Base-by-base conservation (phyloP, 768 basidiomycete species). In the Amanita brunnescens region DNA sequence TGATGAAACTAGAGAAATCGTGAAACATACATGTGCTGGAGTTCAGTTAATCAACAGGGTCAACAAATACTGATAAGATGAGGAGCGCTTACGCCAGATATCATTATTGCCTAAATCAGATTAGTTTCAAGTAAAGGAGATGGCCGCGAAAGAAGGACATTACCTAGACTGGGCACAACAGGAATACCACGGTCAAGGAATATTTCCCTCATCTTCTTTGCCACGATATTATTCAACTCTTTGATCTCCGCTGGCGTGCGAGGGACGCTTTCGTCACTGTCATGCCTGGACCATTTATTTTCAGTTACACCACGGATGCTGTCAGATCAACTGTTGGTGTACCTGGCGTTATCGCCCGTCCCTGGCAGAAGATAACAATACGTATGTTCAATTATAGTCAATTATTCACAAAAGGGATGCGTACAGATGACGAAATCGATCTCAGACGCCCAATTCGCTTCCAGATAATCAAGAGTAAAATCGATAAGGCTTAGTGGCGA, bases 391-490 rank as follows among this genome's bases (percentile, higher is more conserved):
- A 49, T 42, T 49, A 16, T n/a, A 35, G 12, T 23, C 47, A 30
- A 38, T 29, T 29, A 34, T 50, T 13, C 41, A 32, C 16, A 24
- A 33, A 30, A 41, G 44, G 41, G 51, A 32, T 16, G 71, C 77
- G 58, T 61, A 87, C 88, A 93, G 32, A 96, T 73, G 29, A 96
- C 90, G 63, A 94, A 96, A 62, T 96, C 92, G 34, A 96, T 77
- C 58, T 93, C 81, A 53, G 79, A 73, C 37, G 83, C 78, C 90
- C 89, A 93, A 54, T 88, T 76, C 57, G 81, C 74, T 47, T 83
- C 83, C 49, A 94, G 65, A 69, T 75, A 89, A 56, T 92, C 84
- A 46, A 96, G 75, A 8, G 91, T 91, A 34, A 78, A 74, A 63
- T 96, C 87, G 29, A 85, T 80, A n/a, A 94, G 76, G 10, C 70